Conservation (phyloP, 257 asterid species). For the Plantago elongata region DNA sequence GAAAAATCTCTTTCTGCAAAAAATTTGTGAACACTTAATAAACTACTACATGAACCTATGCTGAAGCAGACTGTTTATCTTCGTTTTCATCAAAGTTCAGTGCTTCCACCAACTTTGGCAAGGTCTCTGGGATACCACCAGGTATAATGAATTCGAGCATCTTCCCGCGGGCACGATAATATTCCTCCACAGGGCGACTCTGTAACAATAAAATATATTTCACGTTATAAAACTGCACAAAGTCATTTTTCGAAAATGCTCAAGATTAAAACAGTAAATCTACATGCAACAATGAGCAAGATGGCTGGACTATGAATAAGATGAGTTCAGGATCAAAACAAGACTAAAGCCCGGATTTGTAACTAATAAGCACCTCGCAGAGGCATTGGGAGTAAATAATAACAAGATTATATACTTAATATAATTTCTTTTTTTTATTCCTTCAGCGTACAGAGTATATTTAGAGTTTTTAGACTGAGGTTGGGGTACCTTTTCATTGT, state of each 20-base stretch:
- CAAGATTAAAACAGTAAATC: neutral
- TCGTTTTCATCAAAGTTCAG: constrained; percentile 80
- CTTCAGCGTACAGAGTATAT: neutral
- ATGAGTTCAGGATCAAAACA: too few species aligned
- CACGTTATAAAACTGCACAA: too few species aligned
- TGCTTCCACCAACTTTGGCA: constrained; percentile 89
- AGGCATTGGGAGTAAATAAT: too few species aligned
- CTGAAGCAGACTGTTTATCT: constrained; percentile 59
- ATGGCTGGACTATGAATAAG: too few species aligned
- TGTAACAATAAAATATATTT: constrained; percentile 25
- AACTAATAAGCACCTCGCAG: too few species aligned
- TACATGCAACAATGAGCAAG: neutral
- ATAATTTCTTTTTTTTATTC: neutral
- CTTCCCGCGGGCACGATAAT: constrained; percentile 60
- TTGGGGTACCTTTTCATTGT: constrained; percentile 68
- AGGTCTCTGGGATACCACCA: constrained; percentile 86
- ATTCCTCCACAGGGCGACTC: constrained; percentile 93
- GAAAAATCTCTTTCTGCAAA: constrained; percentile 38
- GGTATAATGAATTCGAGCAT: constrained; percentile 80
- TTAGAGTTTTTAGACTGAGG: neutral
- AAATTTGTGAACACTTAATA: constrained; percentile 31
- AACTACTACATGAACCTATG: constrained; percentile 29
- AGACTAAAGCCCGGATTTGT: too few species aligned
- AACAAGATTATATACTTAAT: too few species aligned
- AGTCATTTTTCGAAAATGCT: neutral